Base-by-base conservation (phyloP, 2,329 filamentous ascomycete genomes). In the Fusarium verticillioides region DNA sequence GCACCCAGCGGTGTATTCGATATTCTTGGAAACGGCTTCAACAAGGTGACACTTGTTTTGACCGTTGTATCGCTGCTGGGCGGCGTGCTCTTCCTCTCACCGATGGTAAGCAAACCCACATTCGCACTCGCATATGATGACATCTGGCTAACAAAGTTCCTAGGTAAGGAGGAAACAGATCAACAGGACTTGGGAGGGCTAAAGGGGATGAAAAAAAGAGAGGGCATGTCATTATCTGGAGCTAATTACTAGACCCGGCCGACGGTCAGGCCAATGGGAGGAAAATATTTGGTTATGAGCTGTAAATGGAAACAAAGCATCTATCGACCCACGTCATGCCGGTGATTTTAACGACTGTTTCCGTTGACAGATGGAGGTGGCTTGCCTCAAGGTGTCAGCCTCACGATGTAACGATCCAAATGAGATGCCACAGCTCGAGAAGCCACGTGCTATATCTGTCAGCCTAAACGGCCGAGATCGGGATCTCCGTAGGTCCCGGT, bases 1-100 rank as follows among this genome's bases (percentile, higher is more conserved):
- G 90, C 92, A n/a, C 96, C 96, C 2, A 97, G 94, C 82, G 91
- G 93, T 76, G 89, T 93, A 21, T 99, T 99, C 82, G 96, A 99
- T 83, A 90, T 98, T 46, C 85, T 99, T 21, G 96, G 95, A 70
- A 96, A 95, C 83, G 94, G 94, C 5, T 99, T 99, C 82, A 96
- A 96, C 81, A 98, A 97, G 86, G 80, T 95, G 63, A 93, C 95
- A 76, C 89, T 99, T 79, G 82, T 98, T 42, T 87, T 89, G 21
- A 99, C 96, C 2, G 95, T 99, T 42, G 86, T 93, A 44, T 96
- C 94, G 23, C 86, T 98, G 75, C 89, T 89, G 50, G 87, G 89
- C 43, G 95, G 94, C 50, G 96, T 97, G 21, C 82, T 91, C 73
- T 89, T 94, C 63, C 85, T 98, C 78, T 92, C 92, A 60, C 96